Base-by-base conservation (phyloP, 495 filamentous ascomycete species). In the Talaromyces nanjingensis region DNA sequence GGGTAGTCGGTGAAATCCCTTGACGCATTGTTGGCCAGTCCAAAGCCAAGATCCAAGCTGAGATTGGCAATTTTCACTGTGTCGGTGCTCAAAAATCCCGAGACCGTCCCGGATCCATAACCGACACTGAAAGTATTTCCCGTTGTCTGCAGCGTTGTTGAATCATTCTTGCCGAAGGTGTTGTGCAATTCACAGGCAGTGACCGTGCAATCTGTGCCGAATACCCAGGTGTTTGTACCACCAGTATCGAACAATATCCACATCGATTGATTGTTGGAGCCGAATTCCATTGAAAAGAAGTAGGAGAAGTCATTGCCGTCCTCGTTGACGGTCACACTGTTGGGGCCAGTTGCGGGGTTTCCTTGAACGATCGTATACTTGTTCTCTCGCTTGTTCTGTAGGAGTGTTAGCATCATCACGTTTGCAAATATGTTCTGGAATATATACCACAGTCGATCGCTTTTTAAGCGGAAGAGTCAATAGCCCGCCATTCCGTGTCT, bases 241-340 rank as follows among this genome's bases (percentile, higher is more conserved):
- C 91, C 91, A 16, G 90, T 91, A 71, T 96, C 91, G 33, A 96
- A 69, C 45, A 91, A 81, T 81, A 96, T 84, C 73, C 86, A 86
- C 70, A 92, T 77, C 6, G 82, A 73, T 65, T 87, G 84, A 42
- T 79, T 74, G 31, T 81, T 71, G 0, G 89, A 86, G 47, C 91
- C 91, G 55, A 94, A 79, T 47, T 77, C 70, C n/a, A 89, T 83
- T 37, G 83, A 71, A 22, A 86, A 72, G 68, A 96, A 91, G 78
- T 96, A 96, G 6, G 88, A 88, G 64, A 82, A 88, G 73, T 94
- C 91, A 29, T 81, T 81, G 2, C 89, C 90, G 74, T 91, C 88
- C 72, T 94, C 88, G 68, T 88, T 79, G 47, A 94, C 75, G 6
- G 86, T 83, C 12, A 81, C 82, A 62, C 85, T 88, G 66, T 88